phyloP scores from a whole-genome alignment of 371 early-diverging fungal genomes.

The Blastocladiella emersonii region DNA sequence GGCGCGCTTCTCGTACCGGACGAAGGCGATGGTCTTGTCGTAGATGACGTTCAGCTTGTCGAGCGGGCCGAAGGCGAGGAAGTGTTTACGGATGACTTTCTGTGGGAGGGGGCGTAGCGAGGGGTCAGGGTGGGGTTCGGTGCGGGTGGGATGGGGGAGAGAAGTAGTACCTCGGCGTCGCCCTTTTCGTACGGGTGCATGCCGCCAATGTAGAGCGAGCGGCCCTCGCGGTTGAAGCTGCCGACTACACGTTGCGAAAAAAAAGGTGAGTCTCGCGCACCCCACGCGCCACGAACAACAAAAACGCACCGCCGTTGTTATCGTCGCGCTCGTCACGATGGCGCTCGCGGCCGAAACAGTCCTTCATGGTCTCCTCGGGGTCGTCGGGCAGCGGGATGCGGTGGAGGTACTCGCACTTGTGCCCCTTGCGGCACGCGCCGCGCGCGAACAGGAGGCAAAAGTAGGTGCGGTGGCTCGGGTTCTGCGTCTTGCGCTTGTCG shows the following conservation, averaged over 20 bases:
- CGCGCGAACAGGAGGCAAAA: conserved; percentile 75
- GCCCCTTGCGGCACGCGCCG: conserved; percentile 62
- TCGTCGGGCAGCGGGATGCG: conserved; percentile 53
- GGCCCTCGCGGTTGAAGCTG: conserved; percentile 55
- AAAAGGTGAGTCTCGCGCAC: background rate
- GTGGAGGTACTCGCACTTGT: conserved; percentile 58
- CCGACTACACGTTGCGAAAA: conserved; percentile 32
- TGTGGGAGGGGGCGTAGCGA: background rate
- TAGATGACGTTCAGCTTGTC: conserved; percentile 29
- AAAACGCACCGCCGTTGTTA: conserved; percentile 50
- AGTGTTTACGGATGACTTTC: background rate
- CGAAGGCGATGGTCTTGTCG: conserved; percentile 63
- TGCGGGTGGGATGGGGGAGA: background rate
- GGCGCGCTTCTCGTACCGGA: conserved; percentile 48
- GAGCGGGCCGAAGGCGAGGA: background rate
- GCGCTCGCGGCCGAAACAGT: conserved; percentile 71
- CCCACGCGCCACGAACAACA: background rate
- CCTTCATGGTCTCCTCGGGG: conserved; percentile 46
- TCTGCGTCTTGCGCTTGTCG: conserved; percentile 28
- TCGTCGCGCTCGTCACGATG: conserved; percentile 61
- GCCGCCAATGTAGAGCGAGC: conserved; percentile 66
- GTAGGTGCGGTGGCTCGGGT: conserved; percentile 18
- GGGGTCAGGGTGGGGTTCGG: background rate
- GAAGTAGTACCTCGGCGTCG: background rate
- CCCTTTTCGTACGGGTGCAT: conserved; percentile 34